These are phyloP conservation scores for Blastocystis sp. DNA, from an alignment of 352 stramenopile genomes.

Conservation along the genomic window DNA sequence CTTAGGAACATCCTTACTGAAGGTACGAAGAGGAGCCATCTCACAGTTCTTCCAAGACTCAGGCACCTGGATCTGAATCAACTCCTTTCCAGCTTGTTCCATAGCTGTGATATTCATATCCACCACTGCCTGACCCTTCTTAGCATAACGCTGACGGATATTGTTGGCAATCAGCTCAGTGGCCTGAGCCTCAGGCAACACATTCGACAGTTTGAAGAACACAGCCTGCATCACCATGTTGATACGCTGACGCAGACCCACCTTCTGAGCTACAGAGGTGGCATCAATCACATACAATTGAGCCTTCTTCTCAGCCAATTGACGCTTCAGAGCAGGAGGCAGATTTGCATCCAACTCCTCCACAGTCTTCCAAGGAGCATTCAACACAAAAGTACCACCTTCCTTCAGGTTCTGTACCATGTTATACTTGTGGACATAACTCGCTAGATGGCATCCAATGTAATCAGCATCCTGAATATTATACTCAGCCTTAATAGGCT, in stretches of 20 bases:
- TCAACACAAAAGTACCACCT: conserved; percentile 65
- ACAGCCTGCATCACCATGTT: conserved; percentile 69
- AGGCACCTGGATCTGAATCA: conserved; percentile 64
- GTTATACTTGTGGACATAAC: conserved; percentile 71
- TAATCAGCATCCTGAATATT: conserved; percentile 66
- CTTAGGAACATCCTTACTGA: conserved; percentile 65
- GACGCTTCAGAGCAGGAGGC: no score
- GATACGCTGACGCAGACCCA: conserved; percentile 68
- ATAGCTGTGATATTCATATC: conserved; percentile 49
- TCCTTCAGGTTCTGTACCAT: conserved; percentile 68
- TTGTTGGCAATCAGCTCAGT: no score
- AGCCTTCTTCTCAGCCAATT: no score
- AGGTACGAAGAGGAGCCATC: conserved; percentile 65
- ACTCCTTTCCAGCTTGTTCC: not conserved
- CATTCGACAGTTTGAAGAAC: no score
- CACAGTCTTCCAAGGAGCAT: conserved; percentile 64
- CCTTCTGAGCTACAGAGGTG: conserved; percentile 63
- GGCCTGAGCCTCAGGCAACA: no score
- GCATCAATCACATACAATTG: conserved; percentile 40
- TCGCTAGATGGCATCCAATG: conserved; percentile 70
- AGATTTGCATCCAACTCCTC: no score
- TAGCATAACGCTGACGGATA: no score
- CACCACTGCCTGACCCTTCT: conserved; percentile 36
- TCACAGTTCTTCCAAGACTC: conserved; percentile 65
- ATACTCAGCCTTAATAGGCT: conserved; percentile 62